phyloP scores from a whole-genome alignment of 2,329 filamentous ascomycete species.

The Geosmithia morbida region DNA sequence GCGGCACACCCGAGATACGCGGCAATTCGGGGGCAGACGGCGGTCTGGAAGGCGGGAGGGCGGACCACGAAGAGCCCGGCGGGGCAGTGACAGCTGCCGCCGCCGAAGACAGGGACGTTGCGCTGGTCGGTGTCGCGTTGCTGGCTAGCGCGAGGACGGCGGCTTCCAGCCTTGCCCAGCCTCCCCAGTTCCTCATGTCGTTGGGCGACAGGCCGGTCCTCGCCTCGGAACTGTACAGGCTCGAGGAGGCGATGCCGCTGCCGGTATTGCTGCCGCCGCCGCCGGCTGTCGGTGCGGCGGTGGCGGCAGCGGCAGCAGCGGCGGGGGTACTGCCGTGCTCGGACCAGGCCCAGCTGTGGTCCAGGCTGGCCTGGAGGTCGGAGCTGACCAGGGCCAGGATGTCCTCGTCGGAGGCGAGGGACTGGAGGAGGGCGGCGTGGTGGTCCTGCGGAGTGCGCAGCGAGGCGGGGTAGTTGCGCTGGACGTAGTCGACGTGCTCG shows the following conservation, averaged over 20 bases:
- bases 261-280: conserved; percentile 7
- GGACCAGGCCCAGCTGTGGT: conserved; percentile 75
- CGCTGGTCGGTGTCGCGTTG: too few relatives aligned
- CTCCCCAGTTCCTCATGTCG: conserved; percentile 57
- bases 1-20: conserved; percentile 14
- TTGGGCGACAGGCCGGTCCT: conserved; percentile 38
- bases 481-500: conserved; percentile 26
- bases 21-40: conserved; percentile 11
- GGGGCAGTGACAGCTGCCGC: conserved; percentile 6
- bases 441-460: conserved; percentile 10
- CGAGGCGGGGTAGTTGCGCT: conserved; percentile 15
- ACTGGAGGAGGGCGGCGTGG: conserved; percentile 15
- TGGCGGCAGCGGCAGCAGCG: conserved; percentile 5
- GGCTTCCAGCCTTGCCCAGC: conserved; percentile 62
- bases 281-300: background rate
- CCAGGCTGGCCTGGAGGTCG: conserved; percentile 68
- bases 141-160: conserved; percentile 14
- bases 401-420: conserved; percentile 57
- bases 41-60: conserved; percentile 3
- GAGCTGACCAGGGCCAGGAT: conserved; percentile 74
- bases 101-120: too few relatives aligned
- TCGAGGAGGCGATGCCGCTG: background rate
- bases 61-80: conserved; percentile 16
- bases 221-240: conserved; percentile 28
- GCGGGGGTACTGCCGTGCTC: conserved; percentile 11